These are phyloP conservation scores for Margaritispora aquatica DNA, from an alignment of 495 filamentous ascomycete species.

Conservation along the genomic window DNA sequence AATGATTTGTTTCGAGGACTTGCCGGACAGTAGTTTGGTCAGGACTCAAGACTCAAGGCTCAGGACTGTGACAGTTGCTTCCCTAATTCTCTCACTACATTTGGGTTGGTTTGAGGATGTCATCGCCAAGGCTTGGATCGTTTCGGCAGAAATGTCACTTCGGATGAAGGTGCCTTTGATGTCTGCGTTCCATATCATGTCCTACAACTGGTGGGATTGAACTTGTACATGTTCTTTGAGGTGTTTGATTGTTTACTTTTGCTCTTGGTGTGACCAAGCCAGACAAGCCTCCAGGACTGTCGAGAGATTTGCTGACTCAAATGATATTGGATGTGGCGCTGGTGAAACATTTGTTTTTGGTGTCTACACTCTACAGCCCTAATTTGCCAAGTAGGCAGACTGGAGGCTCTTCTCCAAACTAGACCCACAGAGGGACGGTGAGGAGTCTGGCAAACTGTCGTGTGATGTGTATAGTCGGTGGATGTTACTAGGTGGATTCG, in stretches of 20 bases:
- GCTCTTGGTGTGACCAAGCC: not conserved
- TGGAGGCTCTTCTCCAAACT: not conserved
- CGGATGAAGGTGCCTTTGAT: not conserved
- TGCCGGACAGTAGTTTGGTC: no score
- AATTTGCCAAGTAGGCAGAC: not conserved
- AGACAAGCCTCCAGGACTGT: not conserved
- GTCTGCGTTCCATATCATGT: no score
- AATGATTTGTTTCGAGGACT: not conserved
- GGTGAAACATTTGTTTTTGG: not conserved
- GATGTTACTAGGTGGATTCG: no score
- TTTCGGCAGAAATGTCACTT: not conserved
- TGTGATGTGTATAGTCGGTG: no score
- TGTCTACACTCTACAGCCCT: not conserved
- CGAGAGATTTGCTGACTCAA: not conserved
- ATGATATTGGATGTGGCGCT: not conserved
- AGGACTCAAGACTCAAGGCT: no score
- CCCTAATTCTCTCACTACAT: no score
- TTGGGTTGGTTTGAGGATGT: not conserved
- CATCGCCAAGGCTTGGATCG: not conserved
- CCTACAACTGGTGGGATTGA: no score
- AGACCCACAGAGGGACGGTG: not conserved
- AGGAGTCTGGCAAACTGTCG: no score
- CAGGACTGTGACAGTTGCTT: no score
- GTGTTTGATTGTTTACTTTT: no score
- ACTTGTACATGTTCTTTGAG: no score